A percentile compares a stretch with the other conserved stretches of the same genome.
These are phyloP conservation scores for Tolypocladium tropicale DNA, from an alignment of 2,329 filamentous ascomycete species.

Conservation along the genomic window DNA sequence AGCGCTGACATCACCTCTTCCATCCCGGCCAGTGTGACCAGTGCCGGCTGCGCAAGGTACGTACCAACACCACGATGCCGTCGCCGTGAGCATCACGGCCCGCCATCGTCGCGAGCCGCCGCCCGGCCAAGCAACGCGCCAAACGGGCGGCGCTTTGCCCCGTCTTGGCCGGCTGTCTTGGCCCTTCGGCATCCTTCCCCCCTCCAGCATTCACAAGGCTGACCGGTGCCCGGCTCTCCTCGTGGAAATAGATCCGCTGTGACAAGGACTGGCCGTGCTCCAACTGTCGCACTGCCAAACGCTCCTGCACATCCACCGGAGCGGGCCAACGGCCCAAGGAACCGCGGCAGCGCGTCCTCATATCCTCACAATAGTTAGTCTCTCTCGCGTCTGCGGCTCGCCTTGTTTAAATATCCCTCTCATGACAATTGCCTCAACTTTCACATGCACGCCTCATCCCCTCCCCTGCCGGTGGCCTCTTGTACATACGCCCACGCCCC, in stretches of 20 bases:
- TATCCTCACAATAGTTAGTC: slow-evolving; percentile 50
- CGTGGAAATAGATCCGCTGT: slow-evolving; percentile 38
- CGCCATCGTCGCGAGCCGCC: neutral
- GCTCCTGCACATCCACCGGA: slow-evolving; percentile 44
- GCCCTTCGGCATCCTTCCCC: neutral
- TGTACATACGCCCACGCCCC: neutral
- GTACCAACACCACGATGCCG: slow-evolving; percentile 4
- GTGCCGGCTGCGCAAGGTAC: slow-evolving; percentile 30
- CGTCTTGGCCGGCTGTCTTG: neutral
- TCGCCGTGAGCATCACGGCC: neutral
- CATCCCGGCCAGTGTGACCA: slow-evolving; percentile 31
- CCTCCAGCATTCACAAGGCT: neutral
- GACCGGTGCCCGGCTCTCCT: neutral
- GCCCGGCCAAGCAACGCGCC: neutral
- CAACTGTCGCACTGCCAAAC: slow-evolving; percentile 43
- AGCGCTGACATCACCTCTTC: neutral
- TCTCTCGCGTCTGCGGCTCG: neutral
- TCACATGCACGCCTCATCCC: neutral
- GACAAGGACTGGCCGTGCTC: slow-evolving; percentile 49
- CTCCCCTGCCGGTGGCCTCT: neutral
- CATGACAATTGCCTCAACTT: neutral
- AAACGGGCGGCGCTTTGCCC: neutral
- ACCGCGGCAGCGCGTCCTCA: slow-evolving; percentile 44
- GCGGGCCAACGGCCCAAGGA: slow-evolving; percentile 44
- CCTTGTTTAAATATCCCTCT: neutral